Conservation (phyloP, 768 basidiomycete genomes). For the Pleurotus citrinopileatus region DNA sequence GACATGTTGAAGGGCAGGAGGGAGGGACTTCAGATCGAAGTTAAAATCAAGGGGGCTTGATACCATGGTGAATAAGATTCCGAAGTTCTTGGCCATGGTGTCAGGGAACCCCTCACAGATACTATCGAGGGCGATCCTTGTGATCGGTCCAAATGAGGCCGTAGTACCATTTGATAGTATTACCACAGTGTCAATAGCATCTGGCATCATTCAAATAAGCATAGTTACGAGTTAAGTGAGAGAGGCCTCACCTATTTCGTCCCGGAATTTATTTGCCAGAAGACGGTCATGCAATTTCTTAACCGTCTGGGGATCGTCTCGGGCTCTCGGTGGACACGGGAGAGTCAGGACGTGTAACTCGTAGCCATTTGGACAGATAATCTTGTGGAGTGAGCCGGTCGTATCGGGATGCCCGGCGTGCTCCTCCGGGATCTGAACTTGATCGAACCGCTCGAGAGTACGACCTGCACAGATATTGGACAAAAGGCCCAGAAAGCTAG, state of each 20-base stretch:
- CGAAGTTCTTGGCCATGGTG: conserved; percentile 21
- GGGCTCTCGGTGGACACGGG: conserved; percentile 26
- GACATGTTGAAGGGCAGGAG: conserved; percentile 8
- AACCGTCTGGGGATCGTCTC: conserved; percentile 18
- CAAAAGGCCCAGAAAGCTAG: conserved; percentile 15
- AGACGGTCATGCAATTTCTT: conserved; percentile 14
- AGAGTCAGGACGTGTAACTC: conserved; percentile 24
- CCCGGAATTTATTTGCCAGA: not conserved
- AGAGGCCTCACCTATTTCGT: not conserved
- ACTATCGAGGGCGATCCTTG: conserved; percentile 19
- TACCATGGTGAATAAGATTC: conserved; percentile 22
- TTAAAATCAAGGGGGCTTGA: conserved; percentile 17
- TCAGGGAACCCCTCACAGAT: conserved; percentile 22
- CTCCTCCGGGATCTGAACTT: conserved; percentile 4
- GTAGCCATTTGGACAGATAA: conserved; percentile 12
- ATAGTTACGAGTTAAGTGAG: not conserved
- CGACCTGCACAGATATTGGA: conserved; percentile 16
- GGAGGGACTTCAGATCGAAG: conserved; percentile 16
- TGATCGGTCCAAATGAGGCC: conserved; percentile 15
- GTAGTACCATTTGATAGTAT: conserved; percentile 23
- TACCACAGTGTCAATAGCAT: not conserved
- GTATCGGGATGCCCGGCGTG: conserved; percentile 6
- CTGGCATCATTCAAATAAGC: no score
- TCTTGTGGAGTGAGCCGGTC: conserved; percentile 10
- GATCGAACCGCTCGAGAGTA: conserved; percentile 1